Conservation (phyloP, 192 early-diverging fungal genomes). For the Mortierella alpina region DNA sequence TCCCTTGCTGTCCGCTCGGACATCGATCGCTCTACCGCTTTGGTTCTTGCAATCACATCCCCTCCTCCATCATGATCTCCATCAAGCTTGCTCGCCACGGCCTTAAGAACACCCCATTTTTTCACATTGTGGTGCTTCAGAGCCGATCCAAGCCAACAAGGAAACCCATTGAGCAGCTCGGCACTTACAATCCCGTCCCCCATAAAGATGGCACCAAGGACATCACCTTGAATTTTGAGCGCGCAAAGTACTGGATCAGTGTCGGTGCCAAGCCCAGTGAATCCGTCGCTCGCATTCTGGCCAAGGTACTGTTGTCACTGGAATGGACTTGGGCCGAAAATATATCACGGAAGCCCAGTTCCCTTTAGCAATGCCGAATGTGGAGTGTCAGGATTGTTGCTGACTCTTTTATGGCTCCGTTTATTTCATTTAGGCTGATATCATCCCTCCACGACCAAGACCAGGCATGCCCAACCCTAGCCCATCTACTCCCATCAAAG, state of each 20-base stretch:
- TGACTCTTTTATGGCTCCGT: background rate
- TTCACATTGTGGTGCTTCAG: slow-evolving; percentile 94
- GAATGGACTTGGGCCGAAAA: background rate
- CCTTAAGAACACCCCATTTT: slow-evolving; percentile 88
- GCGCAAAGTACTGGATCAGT: slow-evolving; percentile 97
- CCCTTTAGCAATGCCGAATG: background rate
- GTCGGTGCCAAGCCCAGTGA: slow-evolving; percentile 97
- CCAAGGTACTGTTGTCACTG: slow-evolving; percentile 67
- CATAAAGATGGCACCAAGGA: slow-evolving; percentile 80
- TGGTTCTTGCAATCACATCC: background rate
- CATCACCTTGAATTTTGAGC: slow-evolving; percentile 85
- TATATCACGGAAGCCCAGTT: background rate
- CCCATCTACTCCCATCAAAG: slow-evolving; percentile 35
- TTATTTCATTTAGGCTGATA: slow-evolving; percentile 57
- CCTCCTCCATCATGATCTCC: slow-evolving; percentile 71
- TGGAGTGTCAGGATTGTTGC: background rate
- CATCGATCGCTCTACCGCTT: background rate
- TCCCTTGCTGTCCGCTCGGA: background rate
- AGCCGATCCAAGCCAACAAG: slow-evolving; percentile 81
- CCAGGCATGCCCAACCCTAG: slow-evolving; percentile 59
- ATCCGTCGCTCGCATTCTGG: slow-evolving; percentile 87
- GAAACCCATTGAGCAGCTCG: slow-evolving; percentile 92
- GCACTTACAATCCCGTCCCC: slow-evolving; percentile 93
- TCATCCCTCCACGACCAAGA: slow-evolving; percentile 70
- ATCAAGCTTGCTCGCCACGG: slow-evolving; percentile 94